These are phyloP conservation scores for Lactarius sanguifluus DNA, from an alignment of 768 basidiomycete genomes.

Conservation along the genomic window DNA sequence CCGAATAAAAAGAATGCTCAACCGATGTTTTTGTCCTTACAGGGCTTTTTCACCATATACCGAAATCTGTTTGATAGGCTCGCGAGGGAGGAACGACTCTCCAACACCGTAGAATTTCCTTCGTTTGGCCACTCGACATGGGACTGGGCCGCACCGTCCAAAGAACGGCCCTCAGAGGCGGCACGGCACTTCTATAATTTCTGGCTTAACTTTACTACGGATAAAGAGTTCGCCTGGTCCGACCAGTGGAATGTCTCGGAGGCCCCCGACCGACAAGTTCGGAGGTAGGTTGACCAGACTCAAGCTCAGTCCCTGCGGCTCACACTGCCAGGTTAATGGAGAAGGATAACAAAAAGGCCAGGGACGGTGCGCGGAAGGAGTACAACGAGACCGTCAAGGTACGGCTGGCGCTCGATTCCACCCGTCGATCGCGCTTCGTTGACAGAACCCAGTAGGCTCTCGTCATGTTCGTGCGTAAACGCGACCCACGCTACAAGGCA, in stretches of 20 bases:
- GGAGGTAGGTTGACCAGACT: slow-evolving; percentile 51
- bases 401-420: slow-evolving; percentile 32
- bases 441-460: slow-evolving; percentile 51
- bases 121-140: slow-evolving; percentile 80
- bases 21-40: slow-evolving; percentile 15
- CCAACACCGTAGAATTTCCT: slow-evolving; percentile 56
- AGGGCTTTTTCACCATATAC: slow-evolving; percentile 93
- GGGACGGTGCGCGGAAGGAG: slow-evolving; percentile 84
- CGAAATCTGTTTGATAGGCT: slow-evolving; percentile 83
- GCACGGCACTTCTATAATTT: slow-evolving; percentile 77
- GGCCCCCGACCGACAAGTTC: slow-evolving; percentile 81
- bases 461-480: slow-evolving; percentile 74
- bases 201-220: slow-evolving; percentile 85
- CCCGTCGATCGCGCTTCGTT: not conserved
- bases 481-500: slow-evolving; percentile 84
- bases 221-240: slow-evolving; percentile 86
- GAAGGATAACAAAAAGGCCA: slow-evolving; percentile 89
- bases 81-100: slow-evolving; percentile 70
- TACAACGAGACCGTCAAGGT: slow-evolving; percentile 92
- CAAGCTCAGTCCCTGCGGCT: not conserved
- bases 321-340: slow-evolving; percentile 79
- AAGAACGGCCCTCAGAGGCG: slow-evolving; percentile 47
- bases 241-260: slow-evolving; percentile 82
- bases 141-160: slow-evolving; percentile 58
- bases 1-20: not conserved